Base-by-base conservation (phyloP, 2,329 filamentous ascomycete species). In the Biscogniauxia sp. region DNA sequence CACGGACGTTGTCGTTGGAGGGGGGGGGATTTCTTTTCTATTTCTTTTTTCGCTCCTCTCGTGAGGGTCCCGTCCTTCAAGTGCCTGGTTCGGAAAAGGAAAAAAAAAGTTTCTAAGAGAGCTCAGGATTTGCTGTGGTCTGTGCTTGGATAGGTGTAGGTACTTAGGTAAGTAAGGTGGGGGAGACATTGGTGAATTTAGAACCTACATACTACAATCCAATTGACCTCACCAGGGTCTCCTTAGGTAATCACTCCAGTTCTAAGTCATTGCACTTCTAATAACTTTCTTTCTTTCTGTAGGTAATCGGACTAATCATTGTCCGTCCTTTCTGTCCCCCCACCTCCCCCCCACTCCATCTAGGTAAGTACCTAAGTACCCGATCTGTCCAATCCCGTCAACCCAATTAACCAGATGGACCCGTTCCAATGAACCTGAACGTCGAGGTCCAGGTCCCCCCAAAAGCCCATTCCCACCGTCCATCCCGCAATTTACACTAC, bases 31-130 rank as follows among this genome's bases (percentile, higher is more conserved):
- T n/a, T n/a, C n/a, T n/a, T n/a, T n/a, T 41, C 13, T 41, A 6
- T 41, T 41, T 64, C 53, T 64, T 45, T 63, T 51, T 54, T 50
- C 50, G 37, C 51, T 57, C 61, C 58, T 65, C 59, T 62, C 58
- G 32, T 61, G 53, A 56, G 53, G 60, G 62, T 64, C 55, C 28
- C 11, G 6, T 45, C 17, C 37, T 45, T 72, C 65, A n/a, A n/a
- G 67, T 71, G 69, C 67, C 68, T 68, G 66, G 61, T 57, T 61
- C 60, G 53, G 66, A 61, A 70, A 72, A 73, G 72, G 9, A 32
- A 65, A 61, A 70, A 72, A 73, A 73, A 32, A 32, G 28, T 32
- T 32, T 32, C 28, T 32, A 32, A 71, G 68, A 65, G 57, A 65
- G 55, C 7, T 37, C 37, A 13, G 37, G 15, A 13, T 17, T 15